Base-by-base conservation (phyloP, 2,329 filamentous ascomycete species). In the Arthrinium phaeospermum region DNA sequence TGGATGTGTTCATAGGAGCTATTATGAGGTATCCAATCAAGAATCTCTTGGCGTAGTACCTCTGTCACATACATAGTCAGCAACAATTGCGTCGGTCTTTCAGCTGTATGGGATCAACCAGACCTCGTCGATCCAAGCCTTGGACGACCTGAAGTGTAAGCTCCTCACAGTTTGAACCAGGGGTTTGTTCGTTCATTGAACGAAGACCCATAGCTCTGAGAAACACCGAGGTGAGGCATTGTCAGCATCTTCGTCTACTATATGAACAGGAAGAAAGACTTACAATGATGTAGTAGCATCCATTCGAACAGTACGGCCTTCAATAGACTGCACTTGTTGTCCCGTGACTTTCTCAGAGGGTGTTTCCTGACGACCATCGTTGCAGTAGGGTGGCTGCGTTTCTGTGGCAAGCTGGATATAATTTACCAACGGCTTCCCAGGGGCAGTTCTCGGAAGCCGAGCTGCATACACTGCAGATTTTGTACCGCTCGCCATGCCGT, bases 51-150 rank as follows among this genome's bases (percentile, higher is more conserved):
- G 6, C 67, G 44, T 22, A 47, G 3, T 47, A 22, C 44, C 3
- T 30, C 67, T 49, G 7, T 4, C 7, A 49, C 7, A 49, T n/a
- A 49, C 7, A 49, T n/a, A 3, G 46, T 49, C 22, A 49, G 46
- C 7, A n/a, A 4, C 8, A 7, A n/a, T 4, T 22, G 8, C 19
- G 8, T 10, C 2, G n/a, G n/a, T n/a, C 0, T 10, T 2, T 1
- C 22, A 12, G 46, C 10, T n/a, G 22, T 3, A n/a, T n/a, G 10
- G 12, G 0, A 10, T 7, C 16, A 22, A 22, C 2, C 7, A 49
- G n/a, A 49, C 46, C 46, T 68, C 8, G 44, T 45, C 5, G 37
- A 10, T 37, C 37, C 5, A 4, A 37, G 5, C 37, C 37, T 37
- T 37, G 37, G 37, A 37, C 37, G 37, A 37, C 37, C 37, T 37